Conservation (phyloP, 441 rosid genomes). For the Gossypium lobatum region DNA sequence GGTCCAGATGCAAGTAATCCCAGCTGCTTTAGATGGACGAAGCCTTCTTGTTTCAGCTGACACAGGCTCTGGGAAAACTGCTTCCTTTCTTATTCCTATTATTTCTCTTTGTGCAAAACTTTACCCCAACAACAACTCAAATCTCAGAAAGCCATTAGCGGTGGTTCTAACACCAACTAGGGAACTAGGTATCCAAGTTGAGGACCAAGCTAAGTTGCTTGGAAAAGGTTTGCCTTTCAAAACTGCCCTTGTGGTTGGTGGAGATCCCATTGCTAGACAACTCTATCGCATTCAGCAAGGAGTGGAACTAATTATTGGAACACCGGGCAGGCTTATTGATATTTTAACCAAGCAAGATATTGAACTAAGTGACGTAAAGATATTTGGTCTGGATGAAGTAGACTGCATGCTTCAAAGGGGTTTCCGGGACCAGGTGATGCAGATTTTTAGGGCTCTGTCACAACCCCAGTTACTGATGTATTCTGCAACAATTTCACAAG, state of each 20-base stretch:
- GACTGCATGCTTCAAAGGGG: conserved; percentile 93
- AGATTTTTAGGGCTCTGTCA: conserved; percentile 59
- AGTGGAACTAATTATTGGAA: conserved; percentile 70
- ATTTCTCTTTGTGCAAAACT: conserved; percentile 50
- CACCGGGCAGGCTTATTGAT: conserved; percentile 88
- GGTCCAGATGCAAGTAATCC: conserved; percentile 85
- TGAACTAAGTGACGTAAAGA: conserved; percentile 39
- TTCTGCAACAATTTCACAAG: conserved; percentile 71
- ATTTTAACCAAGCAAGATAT: conserved; percentile 59
- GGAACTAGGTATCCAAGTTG: conserved; percentile 83
- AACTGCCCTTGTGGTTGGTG: conserved; percentile 90
- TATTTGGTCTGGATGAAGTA: conserved; percentile 76
- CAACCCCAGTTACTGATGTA: conserved; percentile 80
- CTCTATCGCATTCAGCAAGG: conserved; percentile 75
- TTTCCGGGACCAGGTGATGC: conserved; percentile 85
- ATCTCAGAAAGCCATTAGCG: conserved; percentile 46
- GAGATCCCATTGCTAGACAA: conserved; percentile 75
- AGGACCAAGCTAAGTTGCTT: conserved; percentile 80
- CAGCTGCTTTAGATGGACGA: conserved; percentile 57
- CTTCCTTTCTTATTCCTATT: conserved; percentile 74
- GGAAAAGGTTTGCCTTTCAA: conserved; percentile 87
- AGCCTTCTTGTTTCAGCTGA: conserved; percentile 77
- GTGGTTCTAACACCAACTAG: conserved; percentile 81
- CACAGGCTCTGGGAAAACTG: conserved; percentile 89
- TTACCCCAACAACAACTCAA: conserved; percentile 27